Conservation (phyloP, 306 rosid species). For the Vigna mungo region DNA sequence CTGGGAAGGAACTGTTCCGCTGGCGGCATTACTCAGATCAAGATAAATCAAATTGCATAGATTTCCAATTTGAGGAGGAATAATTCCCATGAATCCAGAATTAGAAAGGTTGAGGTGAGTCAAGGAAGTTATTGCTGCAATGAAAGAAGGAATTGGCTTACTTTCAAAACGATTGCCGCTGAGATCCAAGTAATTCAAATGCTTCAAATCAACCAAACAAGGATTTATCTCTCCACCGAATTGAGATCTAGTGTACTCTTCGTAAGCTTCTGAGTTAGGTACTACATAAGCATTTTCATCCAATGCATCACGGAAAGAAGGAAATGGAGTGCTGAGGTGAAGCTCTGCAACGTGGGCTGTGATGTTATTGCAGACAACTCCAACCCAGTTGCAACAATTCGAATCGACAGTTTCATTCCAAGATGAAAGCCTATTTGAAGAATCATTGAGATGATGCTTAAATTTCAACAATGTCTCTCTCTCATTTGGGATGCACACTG, state of each 20-base stretch:
- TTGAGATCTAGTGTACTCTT: not conserved
- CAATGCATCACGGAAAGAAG: no score
- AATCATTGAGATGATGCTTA: not conserved
- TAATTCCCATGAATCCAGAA: constrained; percentile 4
- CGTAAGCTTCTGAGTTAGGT: no score
- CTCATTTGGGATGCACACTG: not conserved
- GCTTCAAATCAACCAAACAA: constrained; percentile 34
- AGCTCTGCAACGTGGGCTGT: not conserved
- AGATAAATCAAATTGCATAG: constrained; percentile 10
- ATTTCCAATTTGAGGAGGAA: not conserved
- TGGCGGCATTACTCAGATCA: no score
- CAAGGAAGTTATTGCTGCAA: constrained; percentile 24
- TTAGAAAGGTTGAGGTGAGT: not conserved
- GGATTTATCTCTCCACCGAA: constrained; percentile 18
- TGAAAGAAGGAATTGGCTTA: constrained; percentile 13
- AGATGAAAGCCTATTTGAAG: not conserved
- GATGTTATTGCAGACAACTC: not conserved
- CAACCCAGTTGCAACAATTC: not conserved
- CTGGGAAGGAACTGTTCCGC: no score
- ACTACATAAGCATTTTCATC: no score
- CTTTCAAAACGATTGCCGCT: not conserved
- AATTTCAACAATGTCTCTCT: not conserved
- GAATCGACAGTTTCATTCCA: not conserved
- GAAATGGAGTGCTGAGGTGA: not conserved
- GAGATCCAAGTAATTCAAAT: constrained; percentile 24